Evolutionary conservation across 1,139 yeast species (phyloP).

Genomic region (Protomyces pachydermus): DNA sequence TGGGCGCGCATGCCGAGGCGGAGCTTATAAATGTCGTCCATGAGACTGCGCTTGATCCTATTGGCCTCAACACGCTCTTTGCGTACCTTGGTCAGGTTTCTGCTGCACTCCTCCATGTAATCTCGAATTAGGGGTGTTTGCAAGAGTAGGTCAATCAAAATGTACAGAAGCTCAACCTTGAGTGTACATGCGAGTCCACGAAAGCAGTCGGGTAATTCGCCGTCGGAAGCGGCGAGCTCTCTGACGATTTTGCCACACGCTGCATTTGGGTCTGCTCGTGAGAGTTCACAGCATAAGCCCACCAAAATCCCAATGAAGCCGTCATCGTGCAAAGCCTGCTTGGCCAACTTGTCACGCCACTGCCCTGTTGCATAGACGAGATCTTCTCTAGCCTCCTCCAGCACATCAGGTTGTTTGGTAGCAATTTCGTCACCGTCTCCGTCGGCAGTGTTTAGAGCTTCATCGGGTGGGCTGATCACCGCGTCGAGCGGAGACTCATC

Average conservation of each 20-base stretch:
- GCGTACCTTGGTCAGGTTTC: conserved; percentile 57
- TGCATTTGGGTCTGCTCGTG: conserved; percentile 39
- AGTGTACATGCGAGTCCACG: conserved; percentile 49
- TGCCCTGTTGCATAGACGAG: conserved; percentile 30
- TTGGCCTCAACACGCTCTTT: conserved; percentile 64
- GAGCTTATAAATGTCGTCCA: conserved; percentile 10
- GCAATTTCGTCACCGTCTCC: conserved; percentile 29
- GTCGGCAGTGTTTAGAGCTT: conserved; percentile 33
- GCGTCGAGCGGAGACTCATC: conserved; percentile 32
- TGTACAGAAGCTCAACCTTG: conserved; percentile 51
- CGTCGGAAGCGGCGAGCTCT: conserved; percentile 45
- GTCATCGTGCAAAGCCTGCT: conserved; percentile 74
- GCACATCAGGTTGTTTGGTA: background rate
- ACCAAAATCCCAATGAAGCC: conserved; percentile 75
- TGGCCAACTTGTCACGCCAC: conserved; percentile 64
- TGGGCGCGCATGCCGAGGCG: conserved; percentile 13
- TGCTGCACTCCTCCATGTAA: conserved; percentile 65
- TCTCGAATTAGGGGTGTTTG: conserved; percentile 57
- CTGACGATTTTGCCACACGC: conserved; percentile 53
- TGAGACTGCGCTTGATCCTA: conserved; percentile 51
- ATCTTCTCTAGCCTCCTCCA: conserved; percentile 13
- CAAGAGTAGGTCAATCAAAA: conserved; percentile 55
- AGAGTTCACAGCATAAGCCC: conserved; percentile 54
- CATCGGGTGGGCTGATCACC: conserved; percentile 13
- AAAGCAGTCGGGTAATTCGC: conserved; percentile 48